phyloP scores from a whole-genome alignment of 768 basidiomycete genomes.

The Paxillus ammoniavirescens region DNA sequence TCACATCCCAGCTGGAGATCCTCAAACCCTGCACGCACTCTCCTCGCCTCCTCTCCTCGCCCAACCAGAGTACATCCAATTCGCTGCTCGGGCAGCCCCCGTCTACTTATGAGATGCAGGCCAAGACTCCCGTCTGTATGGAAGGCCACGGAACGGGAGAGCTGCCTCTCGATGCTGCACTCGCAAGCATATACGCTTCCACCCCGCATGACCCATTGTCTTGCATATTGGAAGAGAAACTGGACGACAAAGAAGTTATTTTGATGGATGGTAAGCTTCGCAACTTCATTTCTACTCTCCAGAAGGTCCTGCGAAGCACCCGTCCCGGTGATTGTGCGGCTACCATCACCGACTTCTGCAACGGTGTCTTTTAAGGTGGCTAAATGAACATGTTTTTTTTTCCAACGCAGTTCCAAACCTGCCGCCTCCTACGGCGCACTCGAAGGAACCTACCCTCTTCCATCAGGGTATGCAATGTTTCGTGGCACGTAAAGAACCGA shows the following conservation, averaged over 20 bases:
- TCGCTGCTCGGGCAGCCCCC: conserved; percentile 26
- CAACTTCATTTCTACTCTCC: conserved; percentile 9
- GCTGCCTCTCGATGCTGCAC: conserved; percentile 28
- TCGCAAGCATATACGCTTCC: conserved; percentile 34
- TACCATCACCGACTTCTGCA: conserved; percentile 21
- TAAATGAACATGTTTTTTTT: conserved; percentile 16
- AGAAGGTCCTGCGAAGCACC: conserved; percentile 10
- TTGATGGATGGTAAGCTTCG: conserved; percentile 56
- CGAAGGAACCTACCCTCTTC: conserved; percentile 31
- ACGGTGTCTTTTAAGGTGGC: not conserved
- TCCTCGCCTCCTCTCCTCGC: conserved; percentile 17
- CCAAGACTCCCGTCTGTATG: not conserved
- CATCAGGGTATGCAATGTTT: conserved; percentile 31
- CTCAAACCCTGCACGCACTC: conserved; percentile 17
- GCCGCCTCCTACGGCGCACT: conserved; percentile 50
- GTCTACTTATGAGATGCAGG: conserved; percentile 7
- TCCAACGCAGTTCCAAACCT: conserved; percentile 53
- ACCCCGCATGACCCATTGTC: conserved; percentile 22
- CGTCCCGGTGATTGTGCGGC: conserved; percentile 24
- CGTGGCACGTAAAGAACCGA: conserved; percentile 21
- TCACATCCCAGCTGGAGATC: conserved; percentile 17
- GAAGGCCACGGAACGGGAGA: conserved; percentile 4
- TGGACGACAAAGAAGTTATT: conserved; percentile 49
- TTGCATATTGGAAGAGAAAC: conserved; percentile 51
- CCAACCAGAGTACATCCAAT: conserved; percentile 13